Base-by-base conservation (phyloP, 1,284 basidiomycete genomes). In the Ceratobasidium sp. region DNA sequence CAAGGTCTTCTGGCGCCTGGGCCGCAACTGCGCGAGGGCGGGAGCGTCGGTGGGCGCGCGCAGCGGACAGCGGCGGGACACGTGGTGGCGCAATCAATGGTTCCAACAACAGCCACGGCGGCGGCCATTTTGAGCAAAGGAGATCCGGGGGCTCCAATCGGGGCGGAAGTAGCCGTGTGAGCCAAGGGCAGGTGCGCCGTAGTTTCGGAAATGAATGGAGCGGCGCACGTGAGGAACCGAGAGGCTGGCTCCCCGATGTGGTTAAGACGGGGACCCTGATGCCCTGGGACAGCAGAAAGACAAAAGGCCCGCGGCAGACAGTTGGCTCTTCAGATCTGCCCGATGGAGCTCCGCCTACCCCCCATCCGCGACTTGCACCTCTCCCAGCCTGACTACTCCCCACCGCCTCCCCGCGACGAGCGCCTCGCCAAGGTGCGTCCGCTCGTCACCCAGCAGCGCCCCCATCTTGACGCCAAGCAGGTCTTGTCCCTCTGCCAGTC, bases 291-390 rank as follows among this genome's bases (percentile, higher is more conserved):
- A 13, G 53, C 28, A 23, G 51, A 45, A n/a, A 60, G n/a, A 71
- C 54, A 60, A 71, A 71, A 71, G n/a, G 49, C 53, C n/a, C 39
- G 26, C 7, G 17, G 56, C 17, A 3, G 35, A 28, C 63, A 15
- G 10, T 7, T 15, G 3, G 58, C 17, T 2, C 10, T 2, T 42
- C 63, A 64, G 63, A 64, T 64, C 63, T 74, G 67, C 71, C 60
- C 71, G 58, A 74, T 74, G 71, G 68, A 60, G 17, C 71, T 74
- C 8, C 56, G 58, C 42, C 71, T 74, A 15, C 71, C 71, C 28
- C 71, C 71, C 47, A 74, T 74, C 45, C 71, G 71, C 71, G 71
- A 74, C 58, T 31, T 74, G 20, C 23, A 64, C 10, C 69, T 73
- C 39, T n/a, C 49, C 33, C 20, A 45, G 17, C 28, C 45, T 35